These are phyloP conservation scores for Suillus weaverae DNA, from an alignment of 768 basidiomycete species.

Conservation along the genomic window DNA sequence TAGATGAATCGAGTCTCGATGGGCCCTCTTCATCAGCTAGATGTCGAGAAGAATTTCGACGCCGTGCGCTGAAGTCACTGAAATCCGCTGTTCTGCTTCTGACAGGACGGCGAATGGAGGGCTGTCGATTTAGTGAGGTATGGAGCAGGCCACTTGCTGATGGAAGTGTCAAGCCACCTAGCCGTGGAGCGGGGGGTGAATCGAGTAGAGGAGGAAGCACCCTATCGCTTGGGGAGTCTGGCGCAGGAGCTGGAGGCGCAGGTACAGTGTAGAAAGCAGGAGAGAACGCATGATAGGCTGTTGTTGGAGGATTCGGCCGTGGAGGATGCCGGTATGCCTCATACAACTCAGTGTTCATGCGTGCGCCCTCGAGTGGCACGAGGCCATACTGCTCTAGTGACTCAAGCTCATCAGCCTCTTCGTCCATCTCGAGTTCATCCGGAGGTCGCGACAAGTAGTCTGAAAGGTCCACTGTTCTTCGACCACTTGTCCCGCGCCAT, in stretches of 20 bases:
- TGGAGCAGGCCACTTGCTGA: constrained; percentile 27
- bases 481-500: constrained; percentile 35
- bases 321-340: constrained; percentile 54
- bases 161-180: constrained; percentile 19
- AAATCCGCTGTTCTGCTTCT: constrained; percentile 64
- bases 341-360: constrained; percentile 60
- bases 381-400: constrained; percentile 26
- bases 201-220: constrained; percentile 31
- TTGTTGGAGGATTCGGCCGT: constrained; percentile 28
- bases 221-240: constrained; percentile 24
- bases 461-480: constrained; percentile 40
- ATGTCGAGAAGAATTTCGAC: constrained; percentile 51
- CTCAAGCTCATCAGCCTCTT: constrained; percentile 67
- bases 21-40: constrained; percentile 30
- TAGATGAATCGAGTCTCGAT: constrained; percentile 4
- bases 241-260: constrained; percentile 29
- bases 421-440: constrained; percentile 59
- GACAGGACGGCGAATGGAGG: constrained; percentile 59
- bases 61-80: constrained; percentile 67
- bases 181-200: constrained; percentile 22
- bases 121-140: constrained; percentile 49
- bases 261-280: constrained; percentile 22
- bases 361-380: constrained; percentile 48
- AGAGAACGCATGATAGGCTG: constrained; percentile 20
- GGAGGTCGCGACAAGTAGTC: constrained; percentile 56